phyloP scores from a whole-genome alignment of 1,139 yeast species.

The Taiozyma sp. region DNA sequence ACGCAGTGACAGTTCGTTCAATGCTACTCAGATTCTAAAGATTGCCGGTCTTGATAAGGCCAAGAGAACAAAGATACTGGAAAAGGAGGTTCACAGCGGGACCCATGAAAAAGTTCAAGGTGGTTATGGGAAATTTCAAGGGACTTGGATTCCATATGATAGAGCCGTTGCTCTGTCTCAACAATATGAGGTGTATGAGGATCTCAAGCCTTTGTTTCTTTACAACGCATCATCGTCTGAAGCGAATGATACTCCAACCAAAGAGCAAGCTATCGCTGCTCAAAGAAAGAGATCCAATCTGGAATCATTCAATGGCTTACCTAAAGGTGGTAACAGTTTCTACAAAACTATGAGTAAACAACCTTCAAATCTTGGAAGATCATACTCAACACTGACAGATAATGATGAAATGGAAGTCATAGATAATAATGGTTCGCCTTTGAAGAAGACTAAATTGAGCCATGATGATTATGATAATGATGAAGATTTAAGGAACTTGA shows the following conservation, averaged over 20 bases:
- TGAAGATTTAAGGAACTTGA: neutral
- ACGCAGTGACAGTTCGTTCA: constrained; percentile 72
- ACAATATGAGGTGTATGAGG: constrained; percentile 59
- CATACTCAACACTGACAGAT: constrained; percentile 31
- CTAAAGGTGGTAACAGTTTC: constrained; percentile 10
- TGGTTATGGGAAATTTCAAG: constrained; percentile 92
- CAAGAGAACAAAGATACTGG: constrained; percentile 76
- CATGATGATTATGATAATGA: constrained; percentile 3
- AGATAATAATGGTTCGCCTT: constrained; percentile 31
- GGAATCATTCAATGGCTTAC: constrained; percentile 5
- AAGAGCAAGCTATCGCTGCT: constrained; percentile 38
- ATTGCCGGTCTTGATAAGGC: constrained; percentile 87
- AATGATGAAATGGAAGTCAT: constrained; percentile 27
- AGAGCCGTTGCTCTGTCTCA: constrained; percentile 57
- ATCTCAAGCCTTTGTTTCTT: constrained; percentile 55
- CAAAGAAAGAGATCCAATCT: constrained; percentile 22
- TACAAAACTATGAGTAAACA: constrained; percentile 16
- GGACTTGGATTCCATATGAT: constrained; percentile 83
- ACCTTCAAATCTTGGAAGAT: constrained; percentile 22
- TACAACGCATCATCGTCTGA: constrained; percentile 51
- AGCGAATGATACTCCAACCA: constrained; percentile 56
- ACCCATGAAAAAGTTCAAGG: constrained; percentile 92
- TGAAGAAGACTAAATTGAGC: constrained; percentile 29
- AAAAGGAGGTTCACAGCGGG: constrained; percentile 82
- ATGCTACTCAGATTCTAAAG: constrained; percentile 87